These are phyloP conservation scores for Trichophaea hybrida DNA, from an alignment of 2,329 filamentous ascomycete species.

Conservation along the genomic window DNA sequence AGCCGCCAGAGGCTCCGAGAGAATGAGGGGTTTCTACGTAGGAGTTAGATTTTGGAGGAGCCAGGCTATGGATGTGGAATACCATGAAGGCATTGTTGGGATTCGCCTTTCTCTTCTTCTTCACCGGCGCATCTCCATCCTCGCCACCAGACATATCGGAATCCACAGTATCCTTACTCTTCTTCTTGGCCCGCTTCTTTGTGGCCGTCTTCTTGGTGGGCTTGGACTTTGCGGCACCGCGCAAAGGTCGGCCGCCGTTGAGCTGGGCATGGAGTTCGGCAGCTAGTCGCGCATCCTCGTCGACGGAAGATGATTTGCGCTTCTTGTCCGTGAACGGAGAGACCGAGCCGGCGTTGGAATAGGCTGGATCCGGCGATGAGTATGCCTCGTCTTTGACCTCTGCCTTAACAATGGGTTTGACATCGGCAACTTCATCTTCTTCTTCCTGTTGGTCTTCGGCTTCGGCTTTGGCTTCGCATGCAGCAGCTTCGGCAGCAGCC, in stretches of 20 bases:
- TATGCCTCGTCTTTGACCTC: conserved; percentile 31
- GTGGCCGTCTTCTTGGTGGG: conserved; percentile 42
- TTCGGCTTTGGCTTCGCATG: neutral
- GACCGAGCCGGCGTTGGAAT: conserved; percentile 27
- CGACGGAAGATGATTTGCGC: conserved; percentile 44
- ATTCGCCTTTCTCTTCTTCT: conserved; percentile 50
- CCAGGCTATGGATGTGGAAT: conserved; percentile 27
- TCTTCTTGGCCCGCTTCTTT: conserved; percentile 52
- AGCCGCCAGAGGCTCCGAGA: conserved; percentile 55
- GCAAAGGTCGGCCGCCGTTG: conserved; percentile 51
- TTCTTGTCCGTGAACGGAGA: conserved; percentile 48
- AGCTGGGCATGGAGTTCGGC: conserved; percentile 85
- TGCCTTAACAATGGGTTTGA: conserved; percentile 22
- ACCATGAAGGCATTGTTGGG: conserved; percentile 84
- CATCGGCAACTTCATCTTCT: conserved; percentile 27
- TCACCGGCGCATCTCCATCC: conserved; percentile 38
- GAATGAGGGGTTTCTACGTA: conserved; percentile 47
- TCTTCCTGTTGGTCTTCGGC: conserved; percentile 28
- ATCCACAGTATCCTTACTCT: conserved; percentile 63
- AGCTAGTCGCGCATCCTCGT: conserved; percentile 75
- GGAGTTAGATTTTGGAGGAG: conserved; percentile 35
- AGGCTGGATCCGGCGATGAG: neutral
- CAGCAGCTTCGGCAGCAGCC: neutral
- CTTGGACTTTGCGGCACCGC: conserved; percentile 26
- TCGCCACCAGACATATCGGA: conserved; percentile 56